Base-by-base conservation (phyloP, 164 flowering plant genomes). In the Umbellularia californica region DNA sequence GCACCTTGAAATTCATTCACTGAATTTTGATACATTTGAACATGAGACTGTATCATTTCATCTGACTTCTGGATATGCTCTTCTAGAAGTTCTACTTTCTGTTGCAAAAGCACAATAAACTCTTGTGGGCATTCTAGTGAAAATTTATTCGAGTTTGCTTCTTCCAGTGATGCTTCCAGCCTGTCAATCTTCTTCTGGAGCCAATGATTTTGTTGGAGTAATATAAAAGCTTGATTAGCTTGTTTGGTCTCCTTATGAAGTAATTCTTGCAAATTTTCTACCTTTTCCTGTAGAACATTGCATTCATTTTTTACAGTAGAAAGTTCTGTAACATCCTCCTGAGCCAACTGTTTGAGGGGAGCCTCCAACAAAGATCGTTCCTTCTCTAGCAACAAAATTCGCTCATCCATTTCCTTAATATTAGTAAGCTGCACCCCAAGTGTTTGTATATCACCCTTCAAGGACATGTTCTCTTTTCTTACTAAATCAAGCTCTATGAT, bases 51-150 rank as follows among this genome's bases (percentile, higher is more conserved):
- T 76, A 92, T 87, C 75, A 93, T 97, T 74, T 89, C 87, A 75
- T 95, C 99, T 74, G 98, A 93, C 75, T 72, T 89, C 79, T 88
- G 81, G 78, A 95, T 90, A 30, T 91, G 92, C 77, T 93, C 97
- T 77, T 95, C 98, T 77, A 95, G 71, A 27, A 89, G 79, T 80
- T 82, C 86, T 74, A 95, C 82, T 79, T 92, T 91, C 75, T 92
- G 90, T 72, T 90, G 96, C 90, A 93, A 83, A 75, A 89, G 78
- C 62, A 83, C 92, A 83, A 87, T 87, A 75, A 90, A 87, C 41
- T 88, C 84, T 52, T 88, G 87, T 77, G 84, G 28, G 65, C 87
- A 87, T 78, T 90, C 91, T 22, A 95, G 87, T 65, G 98, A 92
- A 50, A 79, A 71, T 77, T 80, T 87, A 73, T 83, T 84, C 55